Conservation (phyloP, 2,329 filamentous ascomycete genomes). For the Magnaporthiopsis incrustans region DNA sequence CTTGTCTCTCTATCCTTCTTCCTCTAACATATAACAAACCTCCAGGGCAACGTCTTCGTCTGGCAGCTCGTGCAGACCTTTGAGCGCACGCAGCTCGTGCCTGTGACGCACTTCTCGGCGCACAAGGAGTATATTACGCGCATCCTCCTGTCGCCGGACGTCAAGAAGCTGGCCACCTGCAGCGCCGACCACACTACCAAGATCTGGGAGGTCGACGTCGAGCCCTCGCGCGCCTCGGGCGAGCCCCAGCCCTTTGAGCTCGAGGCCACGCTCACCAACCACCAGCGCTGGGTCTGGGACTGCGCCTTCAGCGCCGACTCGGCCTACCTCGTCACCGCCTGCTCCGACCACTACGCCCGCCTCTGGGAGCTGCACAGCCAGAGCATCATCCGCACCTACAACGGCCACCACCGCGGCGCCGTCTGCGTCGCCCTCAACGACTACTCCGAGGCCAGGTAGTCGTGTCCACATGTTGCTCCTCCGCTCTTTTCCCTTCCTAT, state of each 20-base stretch:
- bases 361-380: conserved; percentile 85
- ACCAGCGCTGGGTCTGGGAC: conserved; percentile 97
- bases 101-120: conserved; percentile 81
- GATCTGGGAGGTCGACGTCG: conserved; percentile 89
- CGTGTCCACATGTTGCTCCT: neutral
- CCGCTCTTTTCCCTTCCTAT: no score
- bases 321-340: conserved; percentile 87
- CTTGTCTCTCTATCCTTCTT: neutral
- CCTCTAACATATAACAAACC: conserved; percentile 11
- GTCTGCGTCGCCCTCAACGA: conserved; percentile 93
- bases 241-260: conserved; percentile 60
- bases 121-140: conserved; percentile 91
- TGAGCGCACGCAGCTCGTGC: conserved; percentile 76
- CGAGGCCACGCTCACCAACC: conserved; percentile 79
- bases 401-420: conserved; percentile 84
- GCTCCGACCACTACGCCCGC: conserved; percentile 85
- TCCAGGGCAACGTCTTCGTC: conserved; percentile 88
- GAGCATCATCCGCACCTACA: conserved; percentile 89
- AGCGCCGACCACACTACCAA: conserved; percentile 89
- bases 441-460: conserved; percentile 51
- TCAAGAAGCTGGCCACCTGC: conserved; percentile 89
- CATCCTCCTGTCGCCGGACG: conserved; percentile 83
- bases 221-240: conserved; percentile 26
- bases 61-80: conserved; percentile 85
- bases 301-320: conserved; percentile 92